Conservation (phyloP, 108 stramenopile genomes). For the Cyclostephanos tholiformis region DNA sequence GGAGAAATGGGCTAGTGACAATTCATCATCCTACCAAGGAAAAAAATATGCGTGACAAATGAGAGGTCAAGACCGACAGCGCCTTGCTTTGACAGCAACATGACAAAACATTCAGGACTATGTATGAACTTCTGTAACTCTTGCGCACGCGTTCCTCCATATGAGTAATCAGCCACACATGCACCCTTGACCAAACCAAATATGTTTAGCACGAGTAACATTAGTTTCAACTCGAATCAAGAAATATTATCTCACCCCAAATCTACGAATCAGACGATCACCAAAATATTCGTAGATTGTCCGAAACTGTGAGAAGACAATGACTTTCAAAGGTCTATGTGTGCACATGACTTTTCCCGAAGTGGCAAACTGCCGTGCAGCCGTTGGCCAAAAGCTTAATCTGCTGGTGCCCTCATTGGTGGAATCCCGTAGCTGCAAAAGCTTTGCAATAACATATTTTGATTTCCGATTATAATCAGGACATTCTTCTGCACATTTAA, state of each 20-base stretch:
- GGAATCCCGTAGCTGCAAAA: conserved; percentile 40
- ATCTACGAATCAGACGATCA: conserved; percentile 63
- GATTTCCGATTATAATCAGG: conserved; percentile 74
- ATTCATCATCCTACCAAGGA: conserved; percentile 76
- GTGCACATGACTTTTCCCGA: neutral
- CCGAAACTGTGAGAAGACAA: conserved; percentile 86
- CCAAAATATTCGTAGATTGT: conserved; percentile 70
- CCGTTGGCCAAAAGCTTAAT: conserved; percentile 23
- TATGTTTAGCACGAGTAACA: neutral
- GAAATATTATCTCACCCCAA: conserved; percentile 47
- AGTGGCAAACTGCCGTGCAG: conserved; percentile 36
- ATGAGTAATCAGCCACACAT: conserved; percentile 79
- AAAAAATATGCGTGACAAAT: conserved; percentile 94
- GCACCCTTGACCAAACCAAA: conserved; percentile 18
- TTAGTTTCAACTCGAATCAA: neutral
- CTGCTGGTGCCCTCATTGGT: conserved; percentile 6
- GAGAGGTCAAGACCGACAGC: conserved; percentile 92
- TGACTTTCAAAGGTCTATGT: conserved; percentile 71
- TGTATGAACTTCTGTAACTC: conserved; percentile 74
- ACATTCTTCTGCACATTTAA: conserved; percentile 56
- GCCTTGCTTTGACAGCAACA: conserved; percentile 91
- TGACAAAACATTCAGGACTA: conserved; percentile 64
- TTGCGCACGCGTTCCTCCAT: conserved; percentile 52
- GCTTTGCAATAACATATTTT: conserved; percentile 63
- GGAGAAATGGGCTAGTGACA: neutral